Base-by-base conservation (phyloP, 768 basidiomycete genomes). In the Suillus subluteus region DNA sequence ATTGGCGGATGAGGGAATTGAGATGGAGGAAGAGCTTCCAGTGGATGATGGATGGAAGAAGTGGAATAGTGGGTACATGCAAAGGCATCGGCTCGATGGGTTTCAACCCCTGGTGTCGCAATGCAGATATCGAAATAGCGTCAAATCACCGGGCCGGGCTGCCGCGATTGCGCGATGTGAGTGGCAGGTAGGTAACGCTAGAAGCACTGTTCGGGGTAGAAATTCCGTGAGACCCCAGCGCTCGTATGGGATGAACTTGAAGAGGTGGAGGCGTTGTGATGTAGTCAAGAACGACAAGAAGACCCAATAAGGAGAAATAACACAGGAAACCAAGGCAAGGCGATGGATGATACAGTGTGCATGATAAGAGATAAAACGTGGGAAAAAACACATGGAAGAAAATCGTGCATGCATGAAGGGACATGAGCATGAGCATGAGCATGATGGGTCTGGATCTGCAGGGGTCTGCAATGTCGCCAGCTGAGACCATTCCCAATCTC, bases 271-370 rank as follows among this genome's bases (percentile, higher is more conserved):
- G 37, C 23, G 58, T 59, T 18, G 8, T 40, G 58, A 58, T 41
- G 58, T 9, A 58, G 23, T 59, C 58, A 59, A 59, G 40, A 59
- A 41, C 40, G 38, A 30, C 40, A 40, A 59, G 11, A 41, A 41
- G 26, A 61, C 59, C 59, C 40, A 61, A 61, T 61, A 61, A 61
- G 59, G 59, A 61, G 59, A 12, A 61, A 61, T 61, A 61, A 61
- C 59, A 61, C 59, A 61, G 23, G 30, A 61, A 61, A 61, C 41
- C 59, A 43, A 30, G 40, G 40, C 26, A 23, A 18, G 40, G 59
- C 26, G 30, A 61, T 61, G 43, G 32, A 32, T 43, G 59, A 61
- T 61, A 61, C 59, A 61, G 26, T 43, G 59, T 61, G 59, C 40
- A 43, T 43, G 58, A 59, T 18, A 41, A 40, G 15, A 52, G 23